Evolutionary conservation across 2,329 filamentous ascomycete species (phyloP), one percentile per base, ranked within the genome.

Genomic region (Arthrobotrys iridis): DNA sequence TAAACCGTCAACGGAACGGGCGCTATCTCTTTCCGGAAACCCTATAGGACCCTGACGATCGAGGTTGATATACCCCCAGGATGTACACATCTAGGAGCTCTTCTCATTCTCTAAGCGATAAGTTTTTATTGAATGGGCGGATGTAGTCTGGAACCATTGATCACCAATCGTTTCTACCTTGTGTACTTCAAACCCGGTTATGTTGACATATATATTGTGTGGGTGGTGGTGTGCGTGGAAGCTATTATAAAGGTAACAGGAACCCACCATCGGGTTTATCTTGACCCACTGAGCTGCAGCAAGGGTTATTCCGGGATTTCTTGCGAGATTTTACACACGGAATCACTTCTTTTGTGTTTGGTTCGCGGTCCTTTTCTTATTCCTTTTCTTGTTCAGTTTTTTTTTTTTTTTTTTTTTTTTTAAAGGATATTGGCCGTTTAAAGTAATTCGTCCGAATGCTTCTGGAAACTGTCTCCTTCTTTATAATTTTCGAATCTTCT

Each of bases 251-350:
- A 43, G 22, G 43, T 22, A 63, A 50, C 7, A 28, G 26, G 11
- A 58, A 55, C 45, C 43, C 35, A 50, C 22, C 10, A 26, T 64
- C 26, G 40, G 37, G 63, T 22, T 58, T 59, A 67, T 46, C 63
- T 48, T 37, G 40, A 59, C 50, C 63, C 63, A 67, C 63, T 43
- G 40, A 46, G 63, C 63, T 67, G 50, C 50, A 43, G 40, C 50
- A 52, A 57, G 67, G 67, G 50, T 66, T 74, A 66, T 74, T 74
- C 68, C 52, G 68, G 55, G 68, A 46, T 66, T 35, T 74, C 50
- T 66, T 74, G 68, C 68, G 62, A 74, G 52, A 72, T 72, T 65
- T 66, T 52, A 48, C 52, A 43, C n/a, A n/a, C n/a, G n/a, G n/a
- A n/a, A n/a, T 45, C 13, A 4, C 22, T 4, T 15, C 46, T 10